These are phyloP conservation scores for Ceratobasidium papillatum DNA, from an alignment of 1,284 basidiomycete species.

Conservation along the genomic window DNA sequence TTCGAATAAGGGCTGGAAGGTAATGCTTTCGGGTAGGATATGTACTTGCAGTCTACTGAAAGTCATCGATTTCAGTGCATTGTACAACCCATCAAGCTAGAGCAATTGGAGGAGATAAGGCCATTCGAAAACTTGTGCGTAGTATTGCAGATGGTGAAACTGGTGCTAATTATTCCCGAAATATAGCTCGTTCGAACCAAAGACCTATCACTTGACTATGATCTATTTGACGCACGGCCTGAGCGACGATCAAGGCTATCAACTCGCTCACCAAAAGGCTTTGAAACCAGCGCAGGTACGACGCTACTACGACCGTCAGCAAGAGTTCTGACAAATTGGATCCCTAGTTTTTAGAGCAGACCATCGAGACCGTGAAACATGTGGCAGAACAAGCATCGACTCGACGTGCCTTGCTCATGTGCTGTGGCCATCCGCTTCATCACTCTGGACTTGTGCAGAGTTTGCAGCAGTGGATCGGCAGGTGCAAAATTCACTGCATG, in stretches of 20 bases:
- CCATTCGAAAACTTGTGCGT: conserved; percentile 16
- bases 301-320: no score
- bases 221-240: conserved; percentile 27
- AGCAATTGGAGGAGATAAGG: conserved; percentile 1
- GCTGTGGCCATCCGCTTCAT: conserved; percentile 20
- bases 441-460: background rate
- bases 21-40: background rate
- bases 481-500: background rate
- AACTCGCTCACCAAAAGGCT: background rate
- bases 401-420: background rate
- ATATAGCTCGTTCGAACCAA: background rate
- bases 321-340: background rate
- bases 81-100: conserved; percentile 27
- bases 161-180: background rate
- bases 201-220: background rate
- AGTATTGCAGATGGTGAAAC: background rate
- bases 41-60: background rate
- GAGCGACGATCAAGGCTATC: conserved; percentile 21
- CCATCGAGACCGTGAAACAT: background rate
- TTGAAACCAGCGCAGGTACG: background rate
- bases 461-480: background rate
- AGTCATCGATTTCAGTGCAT: background rate
- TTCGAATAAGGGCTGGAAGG: conserved; percentile 3
- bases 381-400: background rate
- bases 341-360: background rate